phyloP scores from a whole-genome alignment of 306 rosid species.

The Cucumis hystrix region DNA sequence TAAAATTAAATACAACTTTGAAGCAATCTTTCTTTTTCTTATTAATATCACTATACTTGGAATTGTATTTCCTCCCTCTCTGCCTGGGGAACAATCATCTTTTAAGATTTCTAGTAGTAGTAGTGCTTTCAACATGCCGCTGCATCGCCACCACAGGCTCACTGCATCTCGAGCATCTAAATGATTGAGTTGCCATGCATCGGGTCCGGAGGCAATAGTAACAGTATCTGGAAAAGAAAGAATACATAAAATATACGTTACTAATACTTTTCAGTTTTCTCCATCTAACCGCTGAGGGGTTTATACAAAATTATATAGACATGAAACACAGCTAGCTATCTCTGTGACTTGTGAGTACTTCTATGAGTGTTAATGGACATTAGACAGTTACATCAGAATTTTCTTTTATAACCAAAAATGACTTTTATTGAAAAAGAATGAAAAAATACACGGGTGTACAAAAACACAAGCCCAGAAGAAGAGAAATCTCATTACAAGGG shows the following conservation, averaged over 20 bases:
- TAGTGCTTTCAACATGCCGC: slow-evolving; percentile 34
- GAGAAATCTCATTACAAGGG: no score
- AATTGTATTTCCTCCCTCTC: not conserved
- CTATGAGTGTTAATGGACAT: not conserved
- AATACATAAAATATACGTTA: not conserved
- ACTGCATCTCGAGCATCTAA: slow-evolving; percentile 83
- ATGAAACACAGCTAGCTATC: not conserved
- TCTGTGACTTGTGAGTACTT: not conserved
- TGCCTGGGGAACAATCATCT: slow-evolving; percentile 14
- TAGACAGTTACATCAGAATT: not conserved
- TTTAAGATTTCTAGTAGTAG: slow-evolving; percentile 11
- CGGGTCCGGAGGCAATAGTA: slow-evolving; percentile 94
- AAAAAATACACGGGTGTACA: no score
- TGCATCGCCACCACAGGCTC: slow-evolving; percentile 83
- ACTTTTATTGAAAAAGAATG: no score
- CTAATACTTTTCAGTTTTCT: not conserved
- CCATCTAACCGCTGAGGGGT: not conserved
- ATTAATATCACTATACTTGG: not conserved
- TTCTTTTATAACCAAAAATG: no score
- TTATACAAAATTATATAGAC: not conserved
- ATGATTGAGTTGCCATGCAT: slow-evolving; percentile 74
- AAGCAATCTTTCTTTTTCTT: not conserved
- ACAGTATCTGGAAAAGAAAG: slow-evolving; percentile 52
- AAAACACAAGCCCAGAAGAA: no score
- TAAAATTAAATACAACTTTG: not conserved